Evolutionary conservation across 2,329 filamentous ascomycete genomes (phyloP).

Genomic region (Beauveria sp.): DNA sequence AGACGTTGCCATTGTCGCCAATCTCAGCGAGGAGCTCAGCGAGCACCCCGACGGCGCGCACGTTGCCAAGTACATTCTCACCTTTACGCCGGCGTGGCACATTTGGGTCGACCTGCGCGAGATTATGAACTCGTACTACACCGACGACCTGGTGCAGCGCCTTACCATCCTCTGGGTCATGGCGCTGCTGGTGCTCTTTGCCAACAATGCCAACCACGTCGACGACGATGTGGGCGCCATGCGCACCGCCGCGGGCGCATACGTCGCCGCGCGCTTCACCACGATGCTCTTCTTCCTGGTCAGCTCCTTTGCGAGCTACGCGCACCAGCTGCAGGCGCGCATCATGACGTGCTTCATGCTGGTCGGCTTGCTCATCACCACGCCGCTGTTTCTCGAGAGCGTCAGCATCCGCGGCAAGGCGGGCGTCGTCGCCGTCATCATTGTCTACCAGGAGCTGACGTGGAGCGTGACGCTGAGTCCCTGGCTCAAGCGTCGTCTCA

Average conservation of each 20-base stretch:
- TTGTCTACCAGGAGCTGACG: conserved; percentile 33
- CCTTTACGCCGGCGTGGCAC: conserved; percentile 41
- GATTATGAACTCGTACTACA: conserved; percentile 46
- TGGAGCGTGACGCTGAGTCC: conserved; percentile 39
- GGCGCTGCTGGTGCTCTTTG: conserved; percentile 40
- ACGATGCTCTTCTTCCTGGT: conserved; percentile 32
- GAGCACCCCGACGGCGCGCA: conserved; percentile 36
- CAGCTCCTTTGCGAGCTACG: conserved; percentile 38
- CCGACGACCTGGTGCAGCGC: conserved; percentile 40
- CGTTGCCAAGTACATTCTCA: conserved; percentile 40
- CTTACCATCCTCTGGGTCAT: conserved; percentile 43
- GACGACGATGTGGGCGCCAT: conserved; percentile 36
- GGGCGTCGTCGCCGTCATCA: conserved; percentile 33
- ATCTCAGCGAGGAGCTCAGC: conserved; percentile 40
- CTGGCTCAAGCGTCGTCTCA: conserved; percentile 33
- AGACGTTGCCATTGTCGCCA: conserved; percentile 42
- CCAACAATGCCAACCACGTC: conserved; percentile 37
- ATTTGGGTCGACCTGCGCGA: conserved; percentile 43
- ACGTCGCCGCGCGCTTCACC: conserved; percentile 36
- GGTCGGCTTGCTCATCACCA: conserved; percentile 32
- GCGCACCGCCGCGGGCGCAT: conserved; percentile 38
- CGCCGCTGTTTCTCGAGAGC: conserved; percentile 35
- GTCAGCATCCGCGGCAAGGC: conserved; percentile 34
- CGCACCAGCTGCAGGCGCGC: conserved; percentile 38
- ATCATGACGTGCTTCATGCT: conserved; percentile 35